Percentiles rank a stretch among this genome's conserved stretches.
phyloP scores from a whole-genome alignment of 2,329 filamentous ascomycete genomes.

The Gaeumannomyces tritici region DNA sequence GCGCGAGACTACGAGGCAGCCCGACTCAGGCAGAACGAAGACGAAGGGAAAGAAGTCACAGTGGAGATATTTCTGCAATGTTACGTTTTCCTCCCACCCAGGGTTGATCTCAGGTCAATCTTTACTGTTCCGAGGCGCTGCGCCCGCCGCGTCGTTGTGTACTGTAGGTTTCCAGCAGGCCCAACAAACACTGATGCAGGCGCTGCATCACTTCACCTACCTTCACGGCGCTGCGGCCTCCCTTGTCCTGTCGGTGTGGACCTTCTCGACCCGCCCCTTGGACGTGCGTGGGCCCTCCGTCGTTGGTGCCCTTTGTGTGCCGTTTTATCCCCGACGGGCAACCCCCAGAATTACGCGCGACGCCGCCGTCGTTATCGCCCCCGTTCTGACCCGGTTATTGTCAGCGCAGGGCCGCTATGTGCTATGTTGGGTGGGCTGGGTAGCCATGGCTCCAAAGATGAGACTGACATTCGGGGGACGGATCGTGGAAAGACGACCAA shows the following conservation, averaged over 20 bases:
- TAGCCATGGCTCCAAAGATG: too few relatives aligned
- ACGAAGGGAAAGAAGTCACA: too few relatives aligned
- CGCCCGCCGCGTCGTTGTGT: too few relatives aligned
- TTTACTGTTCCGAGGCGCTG: neutral
- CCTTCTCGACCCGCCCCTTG: neutral
- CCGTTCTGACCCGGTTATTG: neutral
- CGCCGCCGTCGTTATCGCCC: neutral
- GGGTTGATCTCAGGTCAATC: neutral
- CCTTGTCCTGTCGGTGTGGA: neutral
- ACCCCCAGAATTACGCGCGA: too few relatives aligned
- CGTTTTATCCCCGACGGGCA: neutral
- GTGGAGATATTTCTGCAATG: neutral
- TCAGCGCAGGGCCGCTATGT: neutral
- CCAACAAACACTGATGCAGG: neutral
- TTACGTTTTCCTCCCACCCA: neutral
- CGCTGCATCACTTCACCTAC: neutral
- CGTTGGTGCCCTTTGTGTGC: neutral
- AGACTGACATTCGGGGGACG: neutral
- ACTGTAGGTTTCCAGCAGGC: neutral
- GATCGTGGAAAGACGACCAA: neutral
- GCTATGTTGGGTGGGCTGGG: too few relatives aligned
- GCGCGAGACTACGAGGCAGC: too few relatives aligned
- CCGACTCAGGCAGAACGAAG: neutral
- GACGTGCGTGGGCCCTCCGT: neutral
- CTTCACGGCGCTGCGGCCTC: neutral